A percentile compares a stretch with the other conserved stretches of the same genome.
phyloP scores from a whole-genome alignment of 805 yeast genomes.

The Yarrowia divulgata region DNA sequence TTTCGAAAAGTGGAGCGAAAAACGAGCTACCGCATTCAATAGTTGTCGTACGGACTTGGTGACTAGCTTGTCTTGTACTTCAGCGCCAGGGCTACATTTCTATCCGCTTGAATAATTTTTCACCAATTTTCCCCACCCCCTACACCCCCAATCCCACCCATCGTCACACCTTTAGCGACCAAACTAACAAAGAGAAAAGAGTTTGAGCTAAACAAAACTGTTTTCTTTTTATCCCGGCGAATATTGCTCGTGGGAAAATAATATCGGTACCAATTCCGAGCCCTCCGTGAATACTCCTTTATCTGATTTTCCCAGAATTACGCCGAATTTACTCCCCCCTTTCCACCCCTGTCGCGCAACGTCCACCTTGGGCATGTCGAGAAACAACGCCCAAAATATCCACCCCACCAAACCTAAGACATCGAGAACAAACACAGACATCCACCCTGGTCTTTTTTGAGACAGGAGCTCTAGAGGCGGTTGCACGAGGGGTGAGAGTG shows the following conservation, averaged over 20 bases:
- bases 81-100: neutral
- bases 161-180: constrained; percentile 7
- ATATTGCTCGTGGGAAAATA: neutral
- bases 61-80: too few species aligned
- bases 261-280: neutral
- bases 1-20: neutral
- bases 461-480: neutral
- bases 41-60: neutral
- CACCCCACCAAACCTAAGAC: constrained; percentile 31
- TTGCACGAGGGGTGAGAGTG: neutral
- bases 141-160: neutral
- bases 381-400: constrained; percentile 28
- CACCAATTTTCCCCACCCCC: neutral
- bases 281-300: neutral
- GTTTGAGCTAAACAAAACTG: constrained; percentile 2
- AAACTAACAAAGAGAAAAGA: constrained; percentile 10
- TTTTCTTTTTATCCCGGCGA: neutral
- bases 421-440: neutral
- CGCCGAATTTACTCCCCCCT: neutral
- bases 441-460: neutral
- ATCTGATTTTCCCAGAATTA: neutral
- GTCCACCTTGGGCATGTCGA: constrained; percentile 27
- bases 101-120: neutral
- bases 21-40: too few species aligned
- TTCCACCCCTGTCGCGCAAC: constrained; percentile 2